Evolutionary conservation across 345 rosid genomes (phyloP).

Genomic region (thale cress (Arabidopsis thaliana)): DNA sequence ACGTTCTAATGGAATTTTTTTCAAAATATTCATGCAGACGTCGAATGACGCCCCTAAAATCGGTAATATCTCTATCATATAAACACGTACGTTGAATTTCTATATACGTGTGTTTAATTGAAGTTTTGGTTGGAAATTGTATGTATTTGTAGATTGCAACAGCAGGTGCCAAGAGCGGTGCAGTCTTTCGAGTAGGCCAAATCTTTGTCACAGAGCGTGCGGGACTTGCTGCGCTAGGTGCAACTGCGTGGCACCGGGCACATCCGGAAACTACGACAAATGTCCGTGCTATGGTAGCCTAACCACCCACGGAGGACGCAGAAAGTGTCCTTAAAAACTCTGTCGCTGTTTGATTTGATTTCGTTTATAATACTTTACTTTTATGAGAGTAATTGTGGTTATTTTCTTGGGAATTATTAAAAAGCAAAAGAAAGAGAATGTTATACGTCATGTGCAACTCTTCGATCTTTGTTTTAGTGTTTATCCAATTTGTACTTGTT

Average conservation of each 20-base stretch:
- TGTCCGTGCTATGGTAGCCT: conserved; percentile 68
- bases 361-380: neutral
- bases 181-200: conserved; percentile 56
- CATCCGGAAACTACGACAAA: conserved; percentile 54
- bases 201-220: conserved; percentile 65
- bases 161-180: conserved; percentile 61
- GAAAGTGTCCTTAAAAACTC: conserved; percentile 63
- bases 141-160: conserved; percentile 54
- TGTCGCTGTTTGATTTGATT: neutral
- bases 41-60: conserved; percentile 6
- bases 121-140: no score
- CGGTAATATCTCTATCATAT: conserved; percentile 23
- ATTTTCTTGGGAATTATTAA: neutral
- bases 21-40: conserved; percentile 10
- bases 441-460: neutral
- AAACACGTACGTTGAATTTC: no score
- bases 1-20: neutral
- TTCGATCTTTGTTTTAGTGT: neutral
- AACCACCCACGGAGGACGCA: conserved; percentile 71
- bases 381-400: neutral
- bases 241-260: conserved; percentile 76
- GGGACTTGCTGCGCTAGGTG: conserved; percentile 71
- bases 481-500: neutral
- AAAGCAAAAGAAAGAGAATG: neutral
- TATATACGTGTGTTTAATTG: no score